Conservation (phyloP, 352 stramenopile genomes). For the Globisporangium takayamanum region DNA sequence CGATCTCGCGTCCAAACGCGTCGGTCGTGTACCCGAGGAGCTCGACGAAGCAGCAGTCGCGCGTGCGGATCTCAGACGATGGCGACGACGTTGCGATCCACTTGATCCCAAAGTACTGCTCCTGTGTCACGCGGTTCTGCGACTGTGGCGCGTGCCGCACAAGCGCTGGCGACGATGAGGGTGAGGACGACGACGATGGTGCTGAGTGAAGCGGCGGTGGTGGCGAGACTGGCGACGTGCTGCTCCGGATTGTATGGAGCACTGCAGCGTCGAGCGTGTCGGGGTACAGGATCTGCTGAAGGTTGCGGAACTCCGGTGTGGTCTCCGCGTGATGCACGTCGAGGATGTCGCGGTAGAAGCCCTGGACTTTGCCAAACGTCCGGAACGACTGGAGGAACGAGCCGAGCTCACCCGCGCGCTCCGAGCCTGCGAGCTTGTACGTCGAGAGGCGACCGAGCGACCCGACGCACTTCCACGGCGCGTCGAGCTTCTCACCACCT, state of each 20-base stretch:
- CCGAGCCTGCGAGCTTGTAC: conserved; percentile 29
- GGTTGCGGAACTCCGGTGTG: conserved; percentile 30
- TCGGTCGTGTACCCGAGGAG: conserved; percentile 46
- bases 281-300: conserved; percentile 41
- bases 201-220: not conserved
- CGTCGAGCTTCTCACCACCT: conserved; percentile 22
- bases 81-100: conserved; percentile 32
- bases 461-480: conserved; percentile 32
- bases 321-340: conserved; percentile 30
- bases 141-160: conserved; percentile 4
- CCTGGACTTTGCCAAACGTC: conserved; percentile 41
- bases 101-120: conserved; percentile 47
- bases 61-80: conserved; percentile 18
- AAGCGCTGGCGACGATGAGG: not conserved
- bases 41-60: conserved; percentile 42
- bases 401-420: conserved; percentile 4
- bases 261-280: conserved; percentile 34
- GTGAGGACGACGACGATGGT: no score
- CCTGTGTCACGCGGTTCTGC: conserved; percentile 11
- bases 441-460: conserved; percentile 32
- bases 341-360: conserved; percentile 42
- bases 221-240: not conserved
- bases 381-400: conserved; percentile 32
- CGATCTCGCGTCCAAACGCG: conserved; percentile 27
- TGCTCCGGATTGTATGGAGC: conserved; percentile 22